phyloP scores from a whole-genome alignment of 345 rosid genomes.

The Populus simonii region DNA sequence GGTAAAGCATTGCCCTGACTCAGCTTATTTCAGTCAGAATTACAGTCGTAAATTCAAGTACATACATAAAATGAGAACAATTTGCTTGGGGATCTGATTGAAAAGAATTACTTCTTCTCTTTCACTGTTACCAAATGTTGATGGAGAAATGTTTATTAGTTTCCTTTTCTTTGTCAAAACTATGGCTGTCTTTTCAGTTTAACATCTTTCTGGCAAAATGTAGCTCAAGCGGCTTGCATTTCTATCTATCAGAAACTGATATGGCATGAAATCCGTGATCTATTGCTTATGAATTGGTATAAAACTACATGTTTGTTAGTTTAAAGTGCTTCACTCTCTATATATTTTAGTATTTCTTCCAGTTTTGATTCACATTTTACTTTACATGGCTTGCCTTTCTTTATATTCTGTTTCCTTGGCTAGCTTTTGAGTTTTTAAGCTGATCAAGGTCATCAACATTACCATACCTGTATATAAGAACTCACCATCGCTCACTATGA shows the following conservation, averaged over 20 bases:
- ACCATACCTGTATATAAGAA: background rate
- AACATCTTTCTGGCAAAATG: slow-evolving; percentile 25
- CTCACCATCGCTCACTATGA: background rate
- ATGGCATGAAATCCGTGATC: slow-evolving; percentile 27
- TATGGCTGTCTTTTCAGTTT: background rate
- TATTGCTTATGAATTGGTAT: slow-evolving; percentile 15
- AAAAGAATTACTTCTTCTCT: background rate
- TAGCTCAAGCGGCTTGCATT: slow-evolving; percentile 18
- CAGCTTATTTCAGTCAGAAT: slow-evolving; percentile 14
- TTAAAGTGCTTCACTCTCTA: background rate
- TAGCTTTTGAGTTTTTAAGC: slow-evolving; percentile 10
- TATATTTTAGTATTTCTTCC: slow-evolving; percentile 14
- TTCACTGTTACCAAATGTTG: background rate
- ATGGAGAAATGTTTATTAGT: background rate
- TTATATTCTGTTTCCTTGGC: background rate
- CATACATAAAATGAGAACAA: background rate
- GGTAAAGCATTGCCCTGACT: background rate
- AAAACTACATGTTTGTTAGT: background rate
- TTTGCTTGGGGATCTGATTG: slow-evolving; percentile 23
- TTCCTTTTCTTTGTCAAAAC: background rate
- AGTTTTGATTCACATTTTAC: slow-evolving; percentile 6
- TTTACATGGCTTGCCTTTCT: slow-evolving; percentile 11
- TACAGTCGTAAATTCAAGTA: background rate
- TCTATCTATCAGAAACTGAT: background rate
- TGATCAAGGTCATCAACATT: background rate